A percentile compares a stretch with the other conserved stretches of the same genome.
phyloP scores from a whole-genome alignment of 805 yeast species.

The Saccharomycopsis amapae region DNA sequence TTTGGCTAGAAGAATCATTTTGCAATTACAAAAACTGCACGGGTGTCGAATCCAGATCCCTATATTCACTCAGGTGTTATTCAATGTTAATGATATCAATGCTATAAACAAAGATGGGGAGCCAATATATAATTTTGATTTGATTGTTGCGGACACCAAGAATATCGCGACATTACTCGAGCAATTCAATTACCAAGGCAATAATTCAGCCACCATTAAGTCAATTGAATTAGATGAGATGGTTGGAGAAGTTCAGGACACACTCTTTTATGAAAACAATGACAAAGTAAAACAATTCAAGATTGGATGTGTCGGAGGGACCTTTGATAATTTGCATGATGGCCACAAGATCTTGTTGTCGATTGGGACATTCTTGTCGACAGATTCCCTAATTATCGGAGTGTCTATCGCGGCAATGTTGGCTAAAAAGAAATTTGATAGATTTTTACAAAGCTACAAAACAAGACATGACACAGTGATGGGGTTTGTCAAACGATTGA shows the following conservation, averaged over 20 bases:
- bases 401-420: slow-evolving; percentile 72
- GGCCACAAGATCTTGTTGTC: slow-evolving; percentile 87
- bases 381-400: slow-evolving; percentile 60
- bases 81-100: slow-evolving; percentile 9
- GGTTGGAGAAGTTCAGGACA: not conserved
- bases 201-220: too few relatives aligned
- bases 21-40: not conserved
- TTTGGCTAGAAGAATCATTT: slow-evolving; percentile 24
- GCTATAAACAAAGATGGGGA: not conserved
- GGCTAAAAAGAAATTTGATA: slow-evolving; percentile 65
- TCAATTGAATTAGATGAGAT: not conserved
- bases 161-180: too few relatives aligned
- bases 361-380: slow-evolving; percentile 57
- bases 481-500: slow-evolving; percentile 41
- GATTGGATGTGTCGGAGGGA: slow-evolving; percentile 79
- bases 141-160: not conserved
- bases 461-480: slow-evolving; percentile 41
- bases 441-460: slow-evolving; percentile 53
- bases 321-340: slow-evolving; percentile 93
- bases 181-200: not conserved
- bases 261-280: too few relatives aligned
- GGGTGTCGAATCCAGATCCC: slow-evolving; percentile 7
- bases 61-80: slow-evolving; percentile 21
- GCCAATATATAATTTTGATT: slow-evolving; percentile 7
- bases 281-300: too few relatives aligned